Percentiles rank a stretch among this genome's conserved stretches.
Conservation (phyloP, 1,139 yeast species). For the Saccharomyces pastorianus region DNA sequence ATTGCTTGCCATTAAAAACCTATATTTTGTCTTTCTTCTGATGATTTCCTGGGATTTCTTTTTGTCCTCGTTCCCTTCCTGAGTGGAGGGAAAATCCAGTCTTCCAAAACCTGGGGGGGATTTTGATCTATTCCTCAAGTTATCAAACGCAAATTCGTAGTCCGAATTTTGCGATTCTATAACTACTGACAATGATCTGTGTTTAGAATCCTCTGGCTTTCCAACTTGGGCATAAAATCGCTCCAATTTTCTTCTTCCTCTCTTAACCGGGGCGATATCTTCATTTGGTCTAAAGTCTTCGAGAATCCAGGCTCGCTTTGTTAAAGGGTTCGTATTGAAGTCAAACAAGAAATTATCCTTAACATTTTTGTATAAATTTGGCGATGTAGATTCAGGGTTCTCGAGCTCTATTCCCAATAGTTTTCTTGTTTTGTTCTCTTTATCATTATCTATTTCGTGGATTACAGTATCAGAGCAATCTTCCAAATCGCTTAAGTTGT, state of each 20-base stretch:
- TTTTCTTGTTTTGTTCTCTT: neutral
- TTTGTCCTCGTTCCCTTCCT: conserved; percentile 37
- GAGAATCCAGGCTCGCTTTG: conserved; percentile 30
- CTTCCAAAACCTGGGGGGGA: conserved; percentile 62
- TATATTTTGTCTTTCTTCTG: conserved; percentile 32
- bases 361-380: conserved; percentile 2
- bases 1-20: conserved; percentile 34
- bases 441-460: neutral
- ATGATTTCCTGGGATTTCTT: conserved; percentile 29
- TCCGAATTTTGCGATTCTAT: neutral
- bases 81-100: conserved; percentile 57
- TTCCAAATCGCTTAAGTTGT: conserved; percentile 7
- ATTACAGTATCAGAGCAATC: conserved; percentile 1
- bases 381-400: neutral
- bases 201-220: conserved; percentile 9
- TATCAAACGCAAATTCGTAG: conserved; percentile 18
- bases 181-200: neutral
- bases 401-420: neutral
- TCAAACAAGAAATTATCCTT: conserved; percentile 8
- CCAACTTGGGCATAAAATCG: conserved; percentile 18
- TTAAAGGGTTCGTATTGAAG: conserved; percentile 30
- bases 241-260: conserved; percentile 13
- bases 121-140: conserved; percentile 39
- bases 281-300: conserved; percentile 30
- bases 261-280: conserved; percentile 8